Conservation (phyloP, 176 grass and related monocot genomes). For the Tillandsia fasciculata region DNA sequence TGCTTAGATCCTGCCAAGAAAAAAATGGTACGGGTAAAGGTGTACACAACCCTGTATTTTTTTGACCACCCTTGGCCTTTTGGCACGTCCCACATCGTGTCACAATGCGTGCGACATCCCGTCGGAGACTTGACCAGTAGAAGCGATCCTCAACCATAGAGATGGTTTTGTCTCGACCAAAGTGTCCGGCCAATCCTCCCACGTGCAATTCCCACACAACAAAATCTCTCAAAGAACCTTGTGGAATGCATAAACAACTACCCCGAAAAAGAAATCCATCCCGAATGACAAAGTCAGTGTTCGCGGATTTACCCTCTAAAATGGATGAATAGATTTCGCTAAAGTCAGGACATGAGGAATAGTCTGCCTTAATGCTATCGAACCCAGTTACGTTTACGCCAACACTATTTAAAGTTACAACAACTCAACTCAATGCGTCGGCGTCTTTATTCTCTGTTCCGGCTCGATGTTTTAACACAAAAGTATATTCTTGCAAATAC, state of each 20-base stretch:
- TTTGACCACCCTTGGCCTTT: background rate
- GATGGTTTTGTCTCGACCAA: conserved; percentile 1
- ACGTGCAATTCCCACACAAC: background rate
- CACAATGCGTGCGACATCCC: background rate
- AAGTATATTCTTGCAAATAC: background rate
- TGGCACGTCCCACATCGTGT: background rate
- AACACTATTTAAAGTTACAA: no score
- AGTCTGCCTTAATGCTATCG: no score
- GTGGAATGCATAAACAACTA: background rate
- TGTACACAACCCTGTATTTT: background rate
- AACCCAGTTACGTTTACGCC: no score
- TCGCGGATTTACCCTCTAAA: background rate
- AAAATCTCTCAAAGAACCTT: background rate
- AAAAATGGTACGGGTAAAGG: background rate
- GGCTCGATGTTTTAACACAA: background rate
- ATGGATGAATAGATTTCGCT: background rate
- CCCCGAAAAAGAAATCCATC: background rate
- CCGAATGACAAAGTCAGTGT: background rate
- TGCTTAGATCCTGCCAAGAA: no score
- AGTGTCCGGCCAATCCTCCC: conserved; percentile 1
- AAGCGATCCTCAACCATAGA: background rate
- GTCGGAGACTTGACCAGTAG: background rate
- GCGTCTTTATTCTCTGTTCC: background rate
- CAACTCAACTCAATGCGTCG: background rate
- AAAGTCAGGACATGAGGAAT: background rate